Evolutionary conservation across 768 basidiomycete species (phyloP).

Genomic region (Phaeotremella fagi): DNA sequence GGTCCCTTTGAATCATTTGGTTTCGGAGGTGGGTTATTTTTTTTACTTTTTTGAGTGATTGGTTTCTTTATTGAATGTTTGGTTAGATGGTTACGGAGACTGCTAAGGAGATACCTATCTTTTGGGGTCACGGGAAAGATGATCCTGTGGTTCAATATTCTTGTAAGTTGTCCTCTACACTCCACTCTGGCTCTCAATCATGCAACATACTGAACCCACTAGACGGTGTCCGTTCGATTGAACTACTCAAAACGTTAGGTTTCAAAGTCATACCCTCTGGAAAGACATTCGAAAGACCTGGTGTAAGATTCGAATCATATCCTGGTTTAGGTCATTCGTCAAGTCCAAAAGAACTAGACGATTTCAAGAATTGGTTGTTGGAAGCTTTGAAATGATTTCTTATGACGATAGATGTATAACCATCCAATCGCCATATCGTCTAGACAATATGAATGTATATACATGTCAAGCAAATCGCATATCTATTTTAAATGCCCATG

Average conservation of each 20-base stretch:
- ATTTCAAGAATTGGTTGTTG: slow-evolving; percentile 18
- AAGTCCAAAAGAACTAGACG: slow-evolving; percentile 58
- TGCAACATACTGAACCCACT: background rate
- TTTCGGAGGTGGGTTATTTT: slow-evolving; percentile 50
- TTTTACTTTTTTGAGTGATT: background rate
- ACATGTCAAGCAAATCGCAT: background rate
- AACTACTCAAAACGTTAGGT: slow-evolving; percentile 58
- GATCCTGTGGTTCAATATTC: slow-evolving; percentile 68
- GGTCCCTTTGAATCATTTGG: slow-evolving; percentile 63
- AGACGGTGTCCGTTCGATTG: slow-evolving; percentile 56
- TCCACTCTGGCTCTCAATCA: background rate
- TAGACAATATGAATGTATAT: slow-evolving; percentile 1
- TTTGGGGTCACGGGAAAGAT: slow-evolving; percentile 76
- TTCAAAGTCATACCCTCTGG: slow-evolving; percentile 46
- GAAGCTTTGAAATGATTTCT: background rate
- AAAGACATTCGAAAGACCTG: slow-evolving; percentile 49
- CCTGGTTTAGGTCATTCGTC: slow-evolving; percentile 65
- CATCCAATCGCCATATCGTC: background rate
- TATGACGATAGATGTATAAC: too few species aligned
- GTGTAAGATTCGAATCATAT: slow-evolving; percentile 66
- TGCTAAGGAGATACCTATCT: slow-evolving; percentile 64
- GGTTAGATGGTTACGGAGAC: too few species aligned
- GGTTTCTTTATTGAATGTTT: too few species aligned
- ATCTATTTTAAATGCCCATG: background rate
- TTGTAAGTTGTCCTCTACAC: slow-evolving; percentile 40